Percentiles rank a stretch among this genome's conserved stretches.
Evolutionary conservation across 768 basidiomycete species (phyloP).

Genomic region (Pleurotus tuoliensis): DNA sequence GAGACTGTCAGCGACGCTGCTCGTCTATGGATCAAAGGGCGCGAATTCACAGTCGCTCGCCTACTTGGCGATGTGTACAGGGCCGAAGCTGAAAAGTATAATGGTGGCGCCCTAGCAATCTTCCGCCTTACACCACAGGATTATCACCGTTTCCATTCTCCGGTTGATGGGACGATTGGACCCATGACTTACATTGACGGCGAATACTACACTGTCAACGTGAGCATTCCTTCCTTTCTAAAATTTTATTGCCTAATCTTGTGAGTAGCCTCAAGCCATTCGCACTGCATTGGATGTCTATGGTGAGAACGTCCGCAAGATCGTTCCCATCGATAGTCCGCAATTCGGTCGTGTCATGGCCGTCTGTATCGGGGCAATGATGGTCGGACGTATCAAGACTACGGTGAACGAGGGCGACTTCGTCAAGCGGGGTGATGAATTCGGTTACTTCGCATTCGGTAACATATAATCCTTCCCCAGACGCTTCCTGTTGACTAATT

Average conservation of each 20-base stretch:
- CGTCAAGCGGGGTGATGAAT: conserved; percentile 82
- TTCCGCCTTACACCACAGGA: conserved; percentile 95
- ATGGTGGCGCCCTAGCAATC: conserved; percentile 81
- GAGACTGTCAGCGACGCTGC: conserved; percentile 84
- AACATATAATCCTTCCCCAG: conserved; percentile 20
- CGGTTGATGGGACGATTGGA: conserved; percentile 83
- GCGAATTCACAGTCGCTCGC: conserved; percentile 80
- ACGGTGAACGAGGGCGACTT: conserved; percentile 80
- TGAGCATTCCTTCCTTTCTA: conserved; percentile 27
- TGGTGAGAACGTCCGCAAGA: conserved; percentile 90
- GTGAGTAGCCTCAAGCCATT: conserved; percentile 81
- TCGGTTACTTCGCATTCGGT: conserved; percentile 97
- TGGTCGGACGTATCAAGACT: conserved; percentile 87
- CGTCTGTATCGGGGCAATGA: conserved; percentile 92
- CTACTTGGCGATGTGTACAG: conserved; percentile 80
- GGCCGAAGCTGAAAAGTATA: conserved; percentile 63
- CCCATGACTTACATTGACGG: conserved; percentile 80
- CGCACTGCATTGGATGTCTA: conserved; percentile 88
- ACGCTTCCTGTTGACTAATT: neutral
- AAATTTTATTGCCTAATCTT: neutral
- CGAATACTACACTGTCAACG: conserved; percentile 96
- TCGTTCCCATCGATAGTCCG: conserved; percentile 87
- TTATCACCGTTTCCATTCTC: conserved; percentile 91
- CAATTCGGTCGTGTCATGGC: conserved; percentile 91
- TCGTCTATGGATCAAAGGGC: conserved; percentile 93